Conservation (phyloP, 148 eudicot genomes). For the Rhododendron griersonianum region DNA sequence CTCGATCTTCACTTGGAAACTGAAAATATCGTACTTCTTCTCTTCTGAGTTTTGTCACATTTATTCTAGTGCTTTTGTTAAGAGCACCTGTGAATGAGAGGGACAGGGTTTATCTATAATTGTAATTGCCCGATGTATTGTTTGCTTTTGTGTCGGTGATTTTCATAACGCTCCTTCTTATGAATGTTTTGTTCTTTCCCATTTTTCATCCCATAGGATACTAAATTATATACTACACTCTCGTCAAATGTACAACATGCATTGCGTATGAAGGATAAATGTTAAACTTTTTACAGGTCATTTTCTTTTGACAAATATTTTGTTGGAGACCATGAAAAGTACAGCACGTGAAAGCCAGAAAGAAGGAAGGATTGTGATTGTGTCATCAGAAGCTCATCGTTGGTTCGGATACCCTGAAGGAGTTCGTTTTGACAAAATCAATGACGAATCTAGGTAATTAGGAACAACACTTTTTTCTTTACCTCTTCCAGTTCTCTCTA, state of each 20-base stretch:
- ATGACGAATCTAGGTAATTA: constrained; percentile 54
- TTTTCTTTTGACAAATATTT: constrained; percentile 74
- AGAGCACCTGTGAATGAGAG: background rate
- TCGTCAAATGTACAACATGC: background rate
- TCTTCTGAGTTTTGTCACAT: background rate
- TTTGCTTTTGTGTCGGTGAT: background rate
- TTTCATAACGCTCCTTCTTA: background rate
- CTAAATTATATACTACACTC: background rate
- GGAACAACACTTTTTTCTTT: background rate
- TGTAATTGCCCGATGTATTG: background rate
- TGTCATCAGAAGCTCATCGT: constrained; percentile 58
- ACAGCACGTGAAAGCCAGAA: constrained; percentile 53
- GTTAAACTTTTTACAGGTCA: constrained; percentile 39
- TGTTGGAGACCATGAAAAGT: constrained; percentile 71
- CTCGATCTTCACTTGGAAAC: background rate
- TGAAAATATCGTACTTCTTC: background rate
- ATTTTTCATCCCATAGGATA: background rate
- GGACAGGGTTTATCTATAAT: background rate
- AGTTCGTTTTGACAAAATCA: constrained; percentile 68
- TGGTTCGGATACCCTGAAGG: constrained; percentile 42
- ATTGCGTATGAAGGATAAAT: background rate
- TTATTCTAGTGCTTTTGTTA: background rate
- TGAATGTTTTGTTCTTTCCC: background rate
- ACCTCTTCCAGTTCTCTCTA: no score
- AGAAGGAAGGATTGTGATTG: constrained; percentile 84